Evolutionary conservation across 257 asterid genomes (phyloP).

Genomic region (Mitragyna speciosa): DNA sequence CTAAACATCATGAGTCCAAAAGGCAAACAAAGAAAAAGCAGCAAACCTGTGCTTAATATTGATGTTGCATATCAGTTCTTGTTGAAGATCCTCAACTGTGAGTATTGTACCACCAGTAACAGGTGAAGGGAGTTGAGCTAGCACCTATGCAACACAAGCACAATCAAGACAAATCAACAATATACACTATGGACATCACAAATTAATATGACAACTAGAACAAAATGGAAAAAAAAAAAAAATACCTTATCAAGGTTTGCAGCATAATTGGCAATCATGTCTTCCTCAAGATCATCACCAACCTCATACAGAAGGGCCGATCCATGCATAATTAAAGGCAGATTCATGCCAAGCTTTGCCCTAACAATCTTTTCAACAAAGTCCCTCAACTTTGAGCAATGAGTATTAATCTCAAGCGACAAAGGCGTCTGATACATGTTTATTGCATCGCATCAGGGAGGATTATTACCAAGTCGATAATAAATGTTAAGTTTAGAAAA

Average conservation of each 20-base stretch:
- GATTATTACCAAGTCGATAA: conserved; percentile 13
- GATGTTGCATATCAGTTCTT: conserved; percentile 85
- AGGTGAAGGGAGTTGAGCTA: conserved; percentile 83
- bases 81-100: conserved; percentile 93
- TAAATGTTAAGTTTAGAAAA: conserved; percentile 2
- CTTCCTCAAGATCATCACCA: conserved; percentile 95
- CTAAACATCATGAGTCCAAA: neutral
- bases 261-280: conserved; percentile 78
- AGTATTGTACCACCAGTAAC: conserved; percentile 79
- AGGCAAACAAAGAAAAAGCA: conserved; percentile 14
- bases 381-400: conserved; percentile 80
- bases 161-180: neutral
- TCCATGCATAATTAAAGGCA: conserved; percentile 88
- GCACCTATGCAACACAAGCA: conserved; percentile 50
- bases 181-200: neutral
- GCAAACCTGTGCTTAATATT: conserved; percentile 81
- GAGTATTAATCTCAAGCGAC: conserved; percentile 81
- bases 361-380: conserved; percentile 82
- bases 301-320: conserved; percentile 84
- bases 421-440: conserved; percentile 72
- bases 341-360: conserved; percentile 89
- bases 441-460: conserved; percentile 22
- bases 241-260: conserved; percentile 91
- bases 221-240: neutral
- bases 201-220: conserved; percentile 3